phyloP scores from a whole-genome alignment of 2,329 filamentous ascomycete species.

The Xylariales sp. region DNA sequence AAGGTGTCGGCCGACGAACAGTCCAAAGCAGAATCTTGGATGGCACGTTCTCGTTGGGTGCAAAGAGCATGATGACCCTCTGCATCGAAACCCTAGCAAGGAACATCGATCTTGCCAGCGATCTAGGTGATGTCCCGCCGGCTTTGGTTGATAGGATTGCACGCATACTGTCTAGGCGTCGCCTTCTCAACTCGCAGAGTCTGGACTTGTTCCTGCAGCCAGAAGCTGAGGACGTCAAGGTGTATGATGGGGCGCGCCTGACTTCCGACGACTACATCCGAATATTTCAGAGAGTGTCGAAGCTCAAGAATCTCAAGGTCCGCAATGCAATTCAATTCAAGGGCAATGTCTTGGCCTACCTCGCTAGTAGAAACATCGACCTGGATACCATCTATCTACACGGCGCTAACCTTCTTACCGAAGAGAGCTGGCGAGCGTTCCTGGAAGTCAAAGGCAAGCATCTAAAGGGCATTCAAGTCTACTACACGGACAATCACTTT shows the following conservation, averaged over 20 bases:
- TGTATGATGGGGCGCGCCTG: conserved; percentile 61
- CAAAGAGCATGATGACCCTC: conserved; percentile 62
- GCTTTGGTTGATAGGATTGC: conserved; percentile 54
- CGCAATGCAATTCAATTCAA: conserved; percentile 91
- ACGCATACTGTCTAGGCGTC: conserved; percentile 55
- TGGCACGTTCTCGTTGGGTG: conserved; percentile 60
- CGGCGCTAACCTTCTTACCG: conserved; percentile 76
- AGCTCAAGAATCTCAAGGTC: conserved; percentile 66
- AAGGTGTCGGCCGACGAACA: conserved; percentile 63
- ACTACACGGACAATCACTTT: conserved; percentile 79
- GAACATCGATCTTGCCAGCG: conserved; percentile 58
- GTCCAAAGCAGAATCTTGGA: conserved; percentile 82
- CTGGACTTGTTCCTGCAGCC: conserved; percentile 54
- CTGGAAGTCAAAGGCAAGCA: conserved; percentile 60
- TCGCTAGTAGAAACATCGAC: conserved; percentile 64
- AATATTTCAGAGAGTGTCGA: conserved; percentile 72
- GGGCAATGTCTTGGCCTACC: conserved; percentile 74
- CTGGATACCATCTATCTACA: conserved; percentile 75
- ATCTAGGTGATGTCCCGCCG: conserved; percentile 55
- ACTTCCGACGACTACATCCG: conserved; percentile 71
- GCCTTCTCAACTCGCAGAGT: conserved; percentile 49
- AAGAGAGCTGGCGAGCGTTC: conserved; percentile 68
- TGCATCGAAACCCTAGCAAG: conserved; percentile 60
- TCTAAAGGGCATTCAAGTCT: conserved; percentile 69
- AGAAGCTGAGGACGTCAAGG: conserved; percentile 42